Conservation (phyloP, 306 rosid species). For the Cercis canadensis region DNA sequence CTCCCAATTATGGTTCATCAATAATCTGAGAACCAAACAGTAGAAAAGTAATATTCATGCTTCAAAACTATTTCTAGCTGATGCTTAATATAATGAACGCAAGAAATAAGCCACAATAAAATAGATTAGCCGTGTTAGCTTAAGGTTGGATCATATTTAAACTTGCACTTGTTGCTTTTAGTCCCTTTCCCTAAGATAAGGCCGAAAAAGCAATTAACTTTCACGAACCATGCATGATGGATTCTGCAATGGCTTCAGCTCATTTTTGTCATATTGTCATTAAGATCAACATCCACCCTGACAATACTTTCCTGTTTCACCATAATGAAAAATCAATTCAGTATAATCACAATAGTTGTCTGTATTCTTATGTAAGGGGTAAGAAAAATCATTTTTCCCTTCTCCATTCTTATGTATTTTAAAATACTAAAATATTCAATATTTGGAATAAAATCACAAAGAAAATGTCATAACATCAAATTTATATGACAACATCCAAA, state of each 20-base stretch:
- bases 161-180: constrained; percentile 8
- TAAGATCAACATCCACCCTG: constrained; percentile 28
- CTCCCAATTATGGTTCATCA: constrained; percentile 2
- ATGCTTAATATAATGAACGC: background rate
- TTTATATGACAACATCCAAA: no score
- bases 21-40: constrained; percentile 1
- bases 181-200: background rate
- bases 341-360: background rate
- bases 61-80: background rate
- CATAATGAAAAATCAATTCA: constrained; percentile 5
- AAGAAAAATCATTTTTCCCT: no score
- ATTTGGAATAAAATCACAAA: no score
- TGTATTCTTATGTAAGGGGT: no score
- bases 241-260: constrained; percentile 53
- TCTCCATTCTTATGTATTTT: no score
- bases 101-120: background rate
- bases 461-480: no score
- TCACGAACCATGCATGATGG: constrained; percentile 56
- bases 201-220: constrained; percentile 32
- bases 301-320: constrained; percentile 38
- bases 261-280: constrained; percentile 47
- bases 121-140: background rate
- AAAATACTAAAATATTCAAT: no score
- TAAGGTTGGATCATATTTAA: background rate
- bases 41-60: background rate